phyloP scores from a whole-genome alignment of 139 green algal genomes.

The Ulvella scutata region DNA sequence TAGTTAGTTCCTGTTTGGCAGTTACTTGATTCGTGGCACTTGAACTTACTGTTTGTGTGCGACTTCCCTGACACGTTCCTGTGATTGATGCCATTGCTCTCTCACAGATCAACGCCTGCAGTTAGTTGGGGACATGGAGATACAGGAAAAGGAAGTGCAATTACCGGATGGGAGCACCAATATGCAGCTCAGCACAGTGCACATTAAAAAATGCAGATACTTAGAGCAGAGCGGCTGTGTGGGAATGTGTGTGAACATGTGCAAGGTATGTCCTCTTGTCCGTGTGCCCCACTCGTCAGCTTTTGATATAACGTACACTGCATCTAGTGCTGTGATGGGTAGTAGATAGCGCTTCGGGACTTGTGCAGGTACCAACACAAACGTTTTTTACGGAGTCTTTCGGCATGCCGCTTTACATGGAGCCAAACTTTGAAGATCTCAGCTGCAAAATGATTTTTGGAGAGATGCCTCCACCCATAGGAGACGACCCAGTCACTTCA shows the following conservation, averaged over 20 bases:
- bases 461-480: slow-evolving; percentile 25
- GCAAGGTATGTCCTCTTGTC: slow-evolving; percentile 16
- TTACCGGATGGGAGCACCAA: slow-evolving; percentile 8
- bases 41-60: too few species aligned
- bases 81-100: too few species aligned
- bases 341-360: background rate
- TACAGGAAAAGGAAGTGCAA: slow-evolving; percentile 21
- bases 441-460: slow-evolving; percentile 56
- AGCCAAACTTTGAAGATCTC: slow-evolving; percentile 49
- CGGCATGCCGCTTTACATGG: slow-evolving; percentile 49
- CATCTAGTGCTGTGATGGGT: too few species aligned
- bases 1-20: too few species aligned
- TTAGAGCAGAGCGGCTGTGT: slow-evolving; percentile 40
- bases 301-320: too few species aligned
- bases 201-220: slow-evolving; percentile 54
- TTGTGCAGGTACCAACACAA: slow-evolving; percentile 37
- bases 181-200: slow-evolving; percentile 20
- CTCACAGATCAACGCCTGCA: too few species aligned
- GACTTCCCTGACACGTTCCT: too few species aligned
- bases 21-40: too few species aligned
- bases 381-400: slow-evolving; percentile 39
- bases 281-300: too few species aligned
- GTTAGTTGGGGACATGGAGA: slow-evolving; percentile 36
- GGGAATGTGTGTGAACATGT: slow-evolving; percentile 37
- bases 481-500: slow-evolving; percentile 23